Percentiles rank a stretch among this genome's conserved stretches.
phyloP scores from a whole-genome alignment of 2,329 filamentous ascomycete genomes.

The Fusarium sp. region DNA sequence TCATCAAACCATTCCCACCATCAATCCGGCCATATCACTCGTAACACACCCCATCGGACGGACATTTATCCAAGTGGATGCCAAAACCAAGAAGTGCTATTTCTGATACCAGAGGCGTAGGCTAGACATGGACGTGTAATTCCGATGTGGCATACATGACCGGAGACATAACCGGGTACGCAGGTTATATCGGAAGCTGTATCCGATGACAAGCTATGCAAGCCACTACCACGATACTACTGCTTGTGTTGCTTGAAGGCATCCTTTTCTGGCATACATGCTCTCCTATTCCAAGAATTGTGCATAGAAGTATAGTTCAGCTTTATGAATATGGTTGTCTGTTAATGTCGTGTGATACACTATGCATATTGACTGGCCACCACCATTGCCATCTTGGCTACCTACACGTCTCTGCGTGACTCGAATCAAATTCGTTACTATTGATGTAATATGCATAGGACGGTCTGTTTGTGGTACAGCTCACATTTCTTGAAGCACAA shows the following conservation, averaged over 20 bases:
- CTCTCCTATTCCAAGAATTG: background rate
- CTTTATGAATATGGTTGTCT: constrained; percentile 7
- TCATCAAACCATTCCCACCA: background rate
- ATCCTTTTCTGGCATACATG: background rate
- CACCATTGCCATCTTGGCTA: constrained; percentile 8
- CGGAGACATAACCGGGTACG: constrained; percentile 6
- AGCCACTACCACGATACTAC: constrained; percentile 5
- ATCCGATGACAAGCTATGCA: constrained; percentile 7
- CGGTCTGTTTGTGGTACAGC: constrained; percentile 13
- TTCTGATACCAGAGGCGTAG: background rate
- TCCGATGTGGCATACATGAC: background rate
- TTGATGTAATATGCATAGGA: background rate
- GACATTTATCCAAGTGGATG: background rate
- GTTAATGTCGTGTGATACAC: constrained; percentile 19
- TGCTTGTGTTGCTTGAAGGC: constrained; percentile 5
- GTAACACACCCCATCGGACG: background rate
- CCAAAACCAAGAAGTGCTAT: background rate
- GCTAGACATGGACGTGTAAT: background rate
- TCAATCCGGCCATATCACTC: background rate
- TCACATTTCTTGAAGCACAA: background rate
- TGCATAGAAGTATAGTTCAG: background rate
- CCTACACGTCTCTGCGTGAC: constrained; percentile 1
- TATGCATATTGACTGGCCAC: constrained; percentile 4
- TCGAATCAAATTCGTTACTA: background rate
- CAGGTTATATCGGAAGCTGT: constrained; percentile 11